These are phyloP conservation scores for Xylariales sp. DNA, from an alignment of 2,329 filamentous ascomycete species.

Conservation along the genomic window DNA sequence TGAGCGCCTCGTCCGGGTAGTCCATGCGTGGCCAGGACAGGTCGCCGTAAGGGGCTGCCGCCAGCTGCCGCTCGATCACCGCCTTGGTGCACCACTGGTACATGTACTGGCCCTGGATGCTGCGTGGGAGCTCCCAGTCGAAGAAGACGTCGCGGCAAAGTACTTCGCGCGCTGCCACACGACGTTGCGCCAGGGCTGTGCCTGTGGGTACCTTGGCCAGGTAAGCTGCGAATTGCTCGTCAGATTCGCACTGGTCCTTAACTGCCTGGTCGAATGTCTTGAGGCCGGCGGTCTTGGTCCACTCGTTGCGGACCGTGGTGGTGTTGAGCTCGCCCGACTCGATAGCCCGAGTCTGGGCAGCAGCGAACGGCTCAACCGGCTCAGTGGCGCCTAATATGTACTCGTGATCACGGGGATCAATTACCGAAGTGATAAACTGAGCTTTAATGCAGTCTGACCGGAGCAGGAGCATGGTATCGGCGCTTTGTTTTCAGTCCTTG, in stretches of 20 bases:
- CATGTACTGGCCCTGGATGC: conserved; percentile 29
- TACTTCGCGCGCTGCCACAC: conserved; percentile 15
- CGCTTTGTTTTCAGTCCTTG: no score
- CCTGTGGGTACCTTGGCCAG: conserved; percentile 5
- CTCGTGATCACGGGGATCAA: conserved; percentile 32
- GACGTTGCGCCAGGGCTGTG: conserved; percentile 1
- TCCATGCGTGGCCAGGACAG: conserved; percentile 32
- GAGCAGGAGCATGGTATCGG: conserved; percentile 31
- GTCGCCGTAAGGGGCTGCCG: conserved; percentile 29
- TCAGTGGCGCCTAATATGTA: conserved; percentile 33
- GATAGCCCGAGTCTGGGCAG: conserved; percentile 18
- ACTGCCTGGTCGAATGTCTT: conserved; percentile 31
- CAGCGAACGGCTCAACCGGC: conserved; percentile 21
- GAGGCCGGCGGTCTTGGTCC: conserved; percentile 25
- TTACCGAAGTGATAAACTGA: conserved; percentile 32
- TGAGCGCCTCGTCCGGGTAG: conserved; percentile 27
- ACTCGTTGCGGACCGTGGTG: conserved; percentile 22
- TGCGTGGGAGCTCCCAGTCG: conserved; percentile 31
- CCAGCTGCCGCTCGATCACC: conserved; percentile 26
- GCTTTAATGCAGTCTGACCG: conserved; percentile 32
- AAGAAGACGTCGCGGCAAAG: conserved; percentile 21
- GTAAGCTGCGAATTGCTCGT: conserved; percentile 22
- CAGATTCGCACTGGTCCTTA: conserved; percentile 16
- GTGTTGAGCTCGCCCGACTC: no score
- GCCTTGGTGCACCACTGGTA: conserved; percentile 24